phyloP scores from a whole-genome alignment of 2,329 filamentous ascomycete genomes.

The Alternaria sp. region DNA sequence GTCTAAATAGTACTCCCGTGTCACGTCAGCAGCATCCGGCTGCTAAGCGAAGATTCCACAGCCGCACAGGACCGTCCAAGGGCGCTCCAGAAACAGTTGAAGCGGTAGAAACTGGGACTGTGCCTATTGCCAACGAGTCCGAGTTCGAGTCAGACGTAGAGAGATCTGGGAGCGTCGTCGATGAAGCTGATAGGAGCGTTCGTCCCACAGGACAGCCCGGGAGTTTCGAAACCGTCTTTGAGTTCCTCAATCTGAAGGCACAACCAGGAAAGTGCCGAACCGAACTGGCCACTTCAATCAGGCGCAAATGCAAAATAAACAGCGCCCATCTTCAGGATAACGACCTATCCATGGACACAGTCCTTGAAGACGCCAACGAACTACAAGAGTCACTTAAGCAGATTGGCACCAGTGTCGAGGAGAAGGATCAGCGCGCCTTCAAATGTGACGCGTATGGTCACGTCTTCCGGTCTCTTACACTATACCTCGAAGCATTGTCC shows the following conservation, averaged over 20 bases:
- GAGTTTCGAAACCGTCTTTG: conserved; percentile 31
- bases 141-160: conserved; percentile 5
- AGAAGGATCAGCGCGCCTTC: conserved; percentile 22
- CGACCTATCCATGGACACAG: conserved; percentile 17
- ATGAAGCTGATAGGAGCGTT: neutral
- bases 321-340: conserved; percentile 12
- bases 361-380: conserved; percentile 13
- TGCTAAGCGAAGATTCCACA: neutral
- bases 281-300: conserved; percentile 23
- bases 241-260: conserved; percentile 29
- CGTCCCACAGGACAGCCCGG: conserved; percentile 1
- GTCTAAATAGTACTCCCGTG: neutral
- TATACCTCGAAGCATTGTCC: conserved; percentile 30
- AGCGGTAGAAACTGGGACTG: neutral
- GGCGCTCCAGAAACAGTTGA: neutral
- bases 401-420: conserved; percentile 2
- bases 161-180: conserved; percentile 10
- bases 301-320: conserved; percentile 20
- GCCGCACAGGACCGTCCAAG: neutral
- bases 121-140: neutral
- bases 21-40: neutral
- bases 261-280: conserved; percentile 34
- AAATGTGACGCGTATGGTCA: conserved; percentile 42
- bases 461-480: conserved; percentile 35
- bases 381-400: conserved; percentile 22